A percentile compares a stretch with the other conserved stretches of the same genome.
These are phyloP conservation scores for Sarcodon sp. DNA, from an alignment of 768 basidiomycete genomes.

Conservation along the genomic window DNA sequence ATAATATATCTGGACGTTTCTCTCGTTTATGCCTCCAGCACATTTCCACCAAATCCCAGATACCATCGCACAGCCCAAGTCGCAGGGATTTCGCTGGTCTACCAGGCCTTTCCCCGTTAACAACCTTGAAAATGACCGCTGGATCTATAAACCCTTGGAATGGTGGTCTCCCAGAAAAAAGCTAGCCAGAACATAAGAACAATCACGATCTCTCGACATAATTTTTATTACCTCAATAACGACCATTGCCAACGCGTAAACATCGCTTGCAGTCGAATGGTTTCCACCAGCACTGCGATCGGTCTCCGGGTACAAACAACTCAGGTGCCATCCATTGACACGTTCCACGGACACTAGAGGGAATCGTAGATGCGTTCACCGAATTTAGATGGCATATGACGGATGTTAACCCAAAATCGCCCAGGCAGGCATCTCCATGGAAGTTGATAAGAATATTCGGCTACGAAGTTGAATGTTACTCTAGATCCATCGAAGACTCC, in stretches of 20 bases:
- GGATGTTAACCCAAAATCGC: not conserved
- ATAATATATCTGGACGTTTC: not conserved
- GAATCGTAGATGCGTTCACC: not conserved
- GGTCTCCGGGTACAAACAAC: not conserved
- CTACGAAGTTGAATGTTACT: not conserved
- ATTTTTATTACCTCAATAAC: not conserved
- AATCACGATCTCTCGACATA: not conserved
- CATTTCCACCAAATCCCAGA: slow-evolving; percentile 3
- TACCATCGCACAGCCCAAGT: slow-evolving; percentile 1
- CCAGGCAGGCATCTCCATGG: not conserved
- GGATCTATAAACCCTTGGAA: not conserved
- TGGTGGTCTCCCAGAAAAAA: not conserved
- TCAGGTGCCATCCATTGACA: not conserved
- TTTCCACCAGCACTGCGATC: not conserved
- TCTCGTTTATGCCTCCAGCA: slow-evolving; percentile 1
- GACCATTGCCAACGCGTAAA: not conserved
- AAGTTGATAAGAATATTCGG: not conserved
- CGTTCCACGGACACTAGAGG: not conserved
- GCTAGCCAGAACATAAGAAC: not conserved
- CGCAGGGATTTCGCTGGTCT: not conserved
- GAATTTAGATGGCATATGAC: not conserved
- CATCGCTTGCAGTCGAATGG: not conserved
- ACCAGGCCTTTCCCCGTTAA: not conserved
- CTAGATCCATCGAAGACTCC: not conserved
- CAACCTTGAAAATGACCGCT: not conserved